Conservation (phyloP, 2,329 filamentous ascomycete genomes). For the Cytospora paraplurivora region DNA sequence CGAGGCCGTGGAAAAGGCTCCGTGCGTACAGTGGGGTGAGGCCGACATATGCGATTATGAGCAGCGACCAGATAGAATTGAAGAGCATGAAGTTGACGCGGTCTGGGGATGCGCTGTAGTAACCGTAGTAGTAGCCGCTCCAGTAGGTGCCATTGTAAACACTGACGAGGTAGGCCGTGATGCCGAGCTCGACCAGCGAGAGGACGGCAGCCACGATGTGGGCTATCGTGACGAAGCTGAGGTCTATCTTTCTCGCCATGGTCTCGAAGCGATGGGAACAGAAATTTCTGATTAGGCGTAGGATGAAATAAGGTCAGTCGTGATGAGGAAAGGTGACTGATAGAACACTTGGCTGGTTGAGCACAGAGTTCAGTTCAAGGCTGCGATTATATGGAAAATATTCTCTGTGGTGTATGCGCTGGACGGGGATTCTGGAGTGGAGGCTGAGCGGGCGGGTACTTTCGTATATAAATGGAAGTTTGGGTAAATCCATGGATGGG, state of each 20-base stretch:
- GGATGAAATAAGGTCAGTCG: neutral
- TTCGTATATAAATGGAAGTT: neutral
- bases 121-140: slow-evolving; percentile 26
- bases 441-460: slow-evolving; percentile 7
- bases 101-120: slow-evolving; percentile 47
- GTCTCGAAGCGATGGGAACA: slow-evolving; percentile 17
- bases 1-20: slow-evolving; percentile 62
- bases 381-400: neutral
- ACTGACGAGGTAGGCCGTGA: slow-evolving; percentile 68
- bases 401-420: neutral
- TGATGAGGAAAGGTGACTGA: neutral
- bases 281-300: neutral
- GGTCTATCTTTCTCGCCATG: slow-evolving; percentile 45
- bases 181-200: slow-evolving; percentile 72
- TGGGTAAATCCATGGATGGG: slow-evolving; percentile 1
- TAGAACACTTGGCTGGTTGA: neutral
- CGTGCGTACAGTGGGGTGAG: slow-evolving; percentile 66
- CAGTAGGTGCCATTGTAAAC: slow-evolving; percentile 44
- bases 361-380: neutral
- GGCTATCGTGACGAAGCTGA: slow-evolving; percentile 61
- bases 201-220: slow-evolving; percentile 70
- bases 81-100: slow-evolving; percentile 79
- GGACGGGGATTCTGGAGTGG: neutral
- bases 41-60: slow-evolving; percentile 71
- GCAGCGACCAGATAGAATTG: slow-evolving; percentile 72